Evolutionary conservation across 2,329 filamentous ascomycete species (phyloP), one percentile per base, ranked within the genome.

Genomic region (Emmonsiellopsis sp.): DNA sequence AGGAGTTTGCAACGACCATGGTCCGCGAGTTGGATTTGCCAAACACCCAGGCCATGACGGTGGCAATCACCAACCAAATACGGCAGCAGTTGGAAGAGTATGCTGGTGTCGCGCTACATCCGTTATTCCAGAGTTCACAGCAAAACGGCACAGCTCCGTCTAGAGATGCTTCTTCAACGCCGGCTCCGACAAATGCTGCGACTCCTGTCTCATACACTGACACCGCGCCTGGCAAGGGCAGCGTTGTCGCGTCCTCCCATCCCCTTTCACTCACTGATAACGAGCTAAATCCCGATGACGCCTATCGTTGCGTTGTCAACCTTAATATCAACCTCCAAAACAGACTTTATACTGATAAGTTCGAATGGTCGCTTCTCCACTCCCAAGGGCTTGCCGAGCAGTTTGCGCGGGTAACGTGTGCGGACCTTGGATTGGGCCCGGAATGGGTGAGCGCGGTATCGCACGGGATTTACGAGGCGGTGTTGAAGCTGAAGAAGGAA

Each of bases 401-500:
- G 10, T 97, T 97, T 68, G 91, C 93, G 36, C 89, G 88, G 65
- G 83, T 89, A 59, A 97, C 93, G 0, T 97, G 93, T 66, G 87
- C 89, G 32, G 93, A 98, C 66, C 76, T 98, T 7, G 92, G 92
- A 6, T 75, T 98, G 51, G 79, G 85, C 6, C 89, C 90, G 45
- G 93, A 98, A 72, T 98, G 93, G 90, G 83, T 95, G 4, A 87
- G 90, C 2, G 88, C 89, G 33, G 88, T 98, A 75, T 88, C 93
- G 11, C 92, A 96, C 65, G 93, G 91, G 36, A 97, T 98, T 61
- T 97, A 97, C 69, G 93, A 98, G 70, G 88, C 93, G 8, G 90
- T 94, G 0, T 71, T 97, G 57, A 86, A 88, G 46, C 74, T 96
- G 34, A 97, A 97, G 74, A 98, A 98, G 70, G 93, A 97, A 65